Percentiles rank a stretch among this genome's conserved stretches.
Conservation (phyloP, 73 alveolate genomes). For the Tetrahymena malaccensis region DNA sequence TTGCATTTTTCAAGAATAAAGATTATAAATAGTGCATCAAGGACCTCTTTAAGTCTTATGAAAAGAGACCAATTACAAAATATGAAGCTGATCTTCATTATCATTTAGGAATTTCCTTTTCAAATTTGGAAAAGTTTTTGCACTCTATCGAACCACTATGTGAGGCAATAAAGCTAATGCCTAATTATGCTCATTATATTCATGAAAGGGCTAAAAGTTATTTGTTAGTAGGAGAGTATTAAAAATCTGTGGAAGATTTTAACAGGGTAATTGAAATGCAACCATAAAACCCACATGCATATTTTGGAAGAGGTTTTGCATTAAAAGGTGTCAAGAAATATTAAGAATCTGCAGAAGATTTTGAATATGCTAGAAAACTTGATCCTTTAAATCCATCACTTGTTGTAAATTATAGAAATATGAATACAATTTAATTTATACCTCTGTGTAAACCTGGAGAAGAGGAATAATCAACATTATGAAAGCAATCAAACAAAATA, state of each 20-base stretch:
- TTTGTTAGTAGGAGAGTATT: slow-evolving; percentile 67
- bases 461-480: not conserved
- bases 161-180: slow-evolving; percentile 44
- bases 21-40: slow-evolving; percentile 61
- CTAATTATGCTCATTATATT: slow-evolving; percentile 57
- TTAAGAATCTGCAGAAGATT: slow-evolving; percentile 81
- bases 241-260: slow-evolving; percentile 70
- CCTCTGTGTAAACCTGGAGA: not conserved
- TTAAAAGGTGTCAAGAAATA: slow-evolving; percentile 60
- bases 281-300: slow-evolving; percentile 87
- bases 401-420: slow-evolving; percentile 65
- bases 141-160: slow-evolving; percentile 72
- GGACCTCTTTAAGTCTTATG: slow-evolving; percentile 56
- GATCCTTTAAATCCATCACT: slow-evolving; percentile 73
- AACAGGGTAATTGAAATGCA: slow-evolving; percentile 62
- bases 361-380: slow-evolving; percentile 68
- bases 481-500: not conserved
- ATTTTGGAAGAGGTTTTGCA: slow-evolving; percentile 84
- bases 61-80: slow-evolving; percentile 60
- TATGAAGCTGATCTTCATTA: slow-evolving; percentile 82
- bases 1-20: slow-evolving; percentile 59
- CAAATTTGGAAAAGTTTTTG: slow-evolving; percentile 70
- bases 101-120: slow-evolving; percentile 80
- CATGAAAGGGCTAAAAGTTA: slow-evolving; percentile 92
- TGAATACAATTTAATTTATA: slow-evolving; percentile 4